Conservation (phyloP, 371 early-diverging fungal genomes). For the Lichtheimia ramosa region DNA sequence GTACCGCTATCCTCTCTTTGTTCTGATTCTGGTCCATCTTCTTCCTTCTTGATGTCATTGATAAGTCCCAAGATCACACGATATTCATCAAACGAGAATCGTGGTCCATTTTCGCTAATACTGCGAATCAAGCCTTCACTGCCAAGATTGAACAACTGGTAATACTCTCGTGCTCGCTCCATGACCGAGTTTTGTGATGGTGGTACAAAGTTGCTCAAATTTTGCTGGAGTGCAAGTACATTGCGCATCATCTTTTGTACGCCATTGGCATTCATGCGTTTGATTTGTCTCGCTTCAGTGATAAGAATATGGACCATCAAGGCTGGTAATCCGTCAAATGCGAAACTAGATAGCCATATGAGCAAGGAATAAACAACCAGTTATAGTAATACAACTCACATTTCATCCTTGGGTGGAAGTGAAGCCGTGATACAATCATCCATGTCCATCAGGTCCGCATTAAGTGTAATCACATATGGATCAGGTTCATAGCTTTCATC, state of each 20-base stretch:
- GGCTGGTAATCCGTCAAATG: conserved; percentile 81
- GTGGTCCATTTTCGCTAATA: conserved; percentile 46
- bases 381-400: conserved; percentile 33
- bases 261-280: conserved; percentile 72
- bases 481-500: conserved; percentile 83
- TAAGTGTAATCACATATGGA: conserved; percentile 80
- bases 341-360: conserved; percentile 46
- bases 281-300: conserved; percentile 71
- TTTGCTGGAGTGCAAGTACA: conserved; percentile 84
- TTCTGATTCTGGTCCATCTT: conserved; percentile 4
- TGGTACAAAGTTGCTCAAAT: conserved; percentile 76
- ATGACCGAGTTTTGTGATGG: conserved; percentile 65
- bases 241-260: conserved; percentile 81
- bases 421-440: conserved; percentile 73
- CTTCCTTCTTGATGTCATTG: conserved; percentile 32
- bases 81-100: conserved; percentile 52
- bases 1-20: conserved; percentile 14
- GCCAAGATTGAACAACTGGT: conserved; percentile 66
- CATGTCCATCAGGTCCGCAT: conserved; percentile 72
- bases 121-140: conserved; percentile 45
- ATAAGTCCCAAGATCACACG: conserved; percentile 44
- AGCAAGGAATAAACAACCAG: too few species aligned
- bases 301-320: conserved; percentile 75
- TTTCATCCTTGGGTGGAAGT: conserved; percentile 63
- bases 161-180: conserved; percentile 73